A percentile compares a stretch with the other conserved stretches of the same genome.
These are phyloP conservation scores for Fonsecaea monophora DNA, from an alignment of 2,329 filamentous ascomycete species.

Conservation along the genomic window DNA sequence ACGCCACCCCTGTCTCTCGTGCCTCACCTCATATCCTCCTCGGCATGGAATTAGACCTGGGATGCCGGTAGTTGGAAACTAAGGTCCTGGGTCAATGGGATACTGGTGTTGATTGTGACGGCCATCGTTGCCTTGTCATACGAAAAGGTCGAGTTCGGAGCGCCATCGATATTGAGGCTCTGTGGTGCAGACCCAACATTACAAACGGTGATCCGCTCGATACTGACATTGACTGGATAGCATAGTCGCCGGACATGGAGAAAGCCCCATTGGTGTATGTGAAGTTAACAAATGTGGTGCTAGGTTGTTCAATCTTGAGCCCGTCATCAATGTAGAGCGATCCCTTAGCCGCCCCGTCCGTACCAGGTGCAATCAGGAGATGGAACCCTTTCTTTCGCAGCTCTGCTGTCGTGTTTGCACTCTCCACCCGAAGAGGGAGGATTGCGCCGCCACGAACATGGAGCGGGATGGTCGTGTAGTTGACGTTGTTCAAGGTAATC, in stretches of 20 bases:
- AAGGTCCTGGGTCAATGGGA: constrained; percentile 40
- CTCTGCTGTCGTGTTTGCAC: constrained; percentile 66
- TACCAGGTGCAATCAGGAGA: constrained; percentile 71
- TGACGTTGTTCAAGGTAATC: constrained; percentile 54
- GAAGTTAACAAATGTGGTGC: constrained; percentile 66
- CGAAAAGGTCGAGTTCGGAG: constrained; percentile 19
- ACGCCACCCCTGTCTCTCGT: not conserved
- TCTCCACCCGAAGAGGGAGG: constrained; percentile 61
- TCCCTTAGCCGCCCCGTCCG: constrained; percentile 68
- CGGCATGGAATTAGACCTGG: not conserved
- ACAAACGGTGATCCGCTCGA: constrained; percentile 47
- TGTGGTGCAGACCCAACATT: constrained; percentile 38
- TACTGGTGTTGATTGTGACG: constrained; percentile 40
- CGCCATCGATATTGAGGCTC: constrained; percentile 24
- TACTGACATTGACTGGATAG: constrained; percentile 49
- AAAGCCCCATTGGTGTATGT: constrained; percentile 62
- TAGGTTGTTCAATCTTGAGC: constrained; percentile 66
- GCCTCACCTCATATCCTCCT: not conserved
- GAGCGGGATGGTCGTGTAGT: constrained; percentile 64
- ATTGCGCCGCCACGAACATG: constrained; percentile 68
- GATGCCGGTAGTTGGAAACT: constrained; percentile 24
- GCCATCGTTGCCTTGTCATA: constrained; percentile 38
- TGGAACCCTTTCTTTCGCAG: constrained; percentile 70
- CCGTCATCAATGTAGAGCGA: constrained; percentile 81
- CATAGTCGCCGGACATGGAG: constrained; percentile 60